Conservation (phyloP, 306 rosid genomes). For the Sicyos baderoa region DNA sequence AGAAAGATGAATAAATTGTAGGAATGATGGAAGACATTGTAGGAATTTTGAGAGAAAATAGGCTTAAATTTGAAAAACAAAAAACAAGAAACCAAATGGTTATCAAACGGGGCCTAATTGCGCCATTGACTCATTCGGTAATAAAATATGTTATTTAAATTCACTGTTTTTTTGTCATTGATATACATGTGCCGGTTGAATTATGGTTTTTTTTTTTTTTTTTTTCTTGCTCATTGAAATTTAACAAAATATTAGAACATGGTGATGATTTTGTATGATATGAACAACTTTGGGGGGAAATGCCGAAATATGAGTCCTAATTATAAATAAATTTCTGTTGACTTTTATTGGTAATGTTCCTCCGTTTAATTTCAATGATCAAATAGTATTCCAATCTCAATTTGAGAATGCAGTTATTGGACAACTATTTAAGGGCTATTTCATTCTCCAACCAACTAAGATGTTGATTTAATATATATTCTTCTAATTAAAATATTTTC, state of each 20-base stretch:
- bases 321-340: not conserved
- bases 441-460: not conserved
- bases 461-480: not conserved
- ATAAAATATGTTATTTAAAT: no score
- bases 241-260: not conserved
- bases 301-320: not conserved
- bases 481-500: not conserved
- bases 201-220: not conserved
- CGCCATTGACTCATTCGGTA: no score
- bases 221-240: not conserved
- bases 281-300: not conserved
- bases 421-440: not conserved
- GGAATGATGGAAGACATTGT: no score
- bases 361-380: not conserved
- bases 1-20: no score
- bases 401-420: not conserved
- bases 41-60: no score
- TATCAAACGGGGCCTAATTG: no score
- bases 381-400: not conserved
- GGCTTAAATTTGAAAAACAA: no score
- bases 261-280: not conserved
- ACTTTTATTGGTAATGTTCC: not conserved
- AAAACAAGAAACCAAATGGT: no score
- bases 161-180: no score
- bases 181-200: no score